Evolutionary conservation across 371 early-diverging fungal genomes (phyloP).

Genomic region (Rhizopus arrhizus): DNA sequence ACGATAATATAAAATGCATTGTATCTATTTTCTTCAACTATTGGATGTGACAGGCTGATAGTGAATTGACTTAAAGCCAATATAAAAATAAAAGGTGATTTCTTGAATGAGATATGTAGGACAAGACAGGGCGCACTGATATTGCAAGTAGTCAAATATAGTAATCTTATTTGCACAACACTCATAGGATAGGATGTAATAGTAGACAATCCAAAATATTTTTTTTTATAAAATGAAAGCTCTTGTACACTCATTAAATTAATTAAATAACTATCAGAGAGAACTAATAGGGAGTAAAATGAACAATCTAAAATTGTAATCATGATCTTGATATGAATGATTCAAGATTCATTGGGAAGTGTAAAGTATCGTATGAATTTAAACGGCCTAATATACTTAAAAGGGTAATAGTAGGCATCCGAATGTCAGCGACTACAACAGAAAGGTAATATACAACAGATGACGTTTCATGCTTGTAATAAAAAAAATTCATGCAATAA

Average conservation of each 20-base stretch:
- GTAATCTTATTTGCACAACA: conserved; percentile 15
- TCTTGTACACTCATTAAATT: too few relatives aligned
- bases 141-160: conserved; percentile 35
- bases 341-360: background rate
- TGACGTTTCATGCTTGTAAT: background rate
- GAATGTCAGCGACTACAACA: background rate
- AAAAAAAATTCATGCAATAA: background rate
- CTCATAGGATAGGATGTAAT: background rate
- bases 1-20: too few relatives aligned
- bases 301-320: too few relatives aligned
- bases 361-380: background rate
- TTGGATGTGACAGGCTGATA: too few relatives aligned
- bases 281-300: too few relatives aligned
- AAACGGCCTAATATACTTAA: background rate
- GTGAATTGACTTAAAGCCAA: conserved; percentile 2
- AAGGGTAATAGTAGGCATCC: background rate
- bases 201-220: too few relatives aligned
- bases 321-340: too few relatives aligned
- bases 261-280: too few relatives aligned
- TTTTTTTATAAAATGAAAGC: too few relatives aligned
- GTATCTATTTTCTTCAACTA: too few relatives aligned
- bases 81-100: conserved; percentile 25
- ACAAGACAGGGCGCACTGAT: conserved; percentile 22
- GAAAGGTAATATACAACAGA: background rate
- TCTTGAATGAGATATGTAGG: conserved; percentile 18